Conservation (phyloP, 257 asterid genomes). For the Gardenia jasminoides region DNA sequence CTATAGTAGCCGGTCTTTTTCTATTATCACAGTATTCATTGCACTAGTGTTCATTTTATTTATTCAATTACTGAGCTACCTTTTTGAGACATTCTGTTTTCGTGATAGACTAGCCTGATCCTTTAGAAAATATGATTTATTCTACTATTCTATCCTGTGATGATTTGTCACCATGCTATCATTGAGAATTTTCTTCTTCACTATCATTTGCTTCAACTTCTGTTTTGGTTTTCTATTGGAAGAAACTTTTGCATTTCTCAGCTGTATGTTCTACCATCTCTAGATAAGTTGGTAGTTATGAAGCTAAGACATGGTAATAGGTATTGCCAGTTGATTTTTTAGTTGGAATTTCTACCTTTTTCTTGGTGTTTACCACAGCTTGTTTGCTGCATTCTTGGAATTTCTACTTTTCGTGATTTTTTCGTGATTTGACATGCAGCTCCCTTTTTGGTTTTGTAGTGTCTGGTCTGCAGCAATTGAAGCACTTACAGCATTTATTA, state of each 20-base stretch:
- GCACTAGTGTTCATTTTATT: too few species aligned
- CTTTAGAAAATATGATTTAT: background rate
- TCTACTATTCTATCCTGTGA: background rate
- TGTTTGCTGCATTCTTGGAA: background rate
- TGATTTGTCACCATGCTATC: too few species aligned
- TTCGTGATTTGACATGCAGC: slow-evolving; percentile 5
- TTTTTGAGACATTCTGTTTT: too few species aligned
- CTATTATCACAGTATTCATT: too few species aligned
- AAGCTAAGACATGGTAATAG: background rate
- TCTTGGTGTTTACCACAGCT: background rate
- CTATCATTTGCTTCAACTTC: background rate
- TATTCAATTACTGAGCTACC: background rate
- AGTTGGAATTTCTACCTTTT: background rate
- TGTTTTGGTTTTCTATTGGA: background rate
- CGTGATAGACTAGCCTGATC: background rate
- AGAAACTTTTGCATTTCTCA: background rate
- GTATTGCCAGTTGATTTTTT: background rate
- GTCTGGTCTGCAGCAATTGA: slow-evolving; percentile 96
- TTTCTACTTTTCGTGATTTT: background rate
- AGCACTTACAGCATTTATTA: slow-evolving; percentile 77
- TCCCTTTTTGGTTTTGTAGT: slow-evolving; percentile 45
- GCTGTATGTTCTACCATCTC: background rate
- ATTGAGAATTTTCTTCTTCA: background rate
- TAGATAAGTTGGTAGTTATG: background rate
- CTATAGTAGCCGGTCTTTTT: too few species aligned